phyloP scores from a whole-genome alignment of 176 grass and related monocot species.

The Eremochloa ophiuroides region DNA sequence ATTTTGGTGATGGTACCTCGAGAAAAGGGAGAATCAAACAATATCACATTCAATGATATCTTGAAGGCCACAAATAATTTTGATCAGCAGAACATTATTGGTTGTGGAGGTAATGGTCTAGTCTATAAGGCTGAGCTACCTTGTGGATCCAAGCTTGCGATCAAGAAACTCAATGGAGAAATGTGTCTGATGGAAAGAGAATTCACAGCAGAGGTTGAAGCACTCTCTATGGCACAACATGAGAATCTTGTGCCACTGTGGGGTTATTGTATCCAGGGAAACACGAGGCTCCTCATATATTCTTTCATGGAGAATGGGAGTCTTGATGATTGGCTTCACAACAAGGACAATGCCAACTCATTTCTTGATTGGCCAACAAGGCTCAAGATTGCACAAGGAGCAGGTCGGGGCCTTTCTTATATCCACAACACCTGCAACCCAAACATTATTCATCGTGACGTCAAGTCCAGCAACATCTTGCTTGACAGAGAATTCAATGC shows the following conservation, averaged over 20 bases:
- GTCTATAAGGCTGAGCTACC: constrained; percentile 76
- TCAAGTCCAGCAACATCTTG: constrained; percentile 93
- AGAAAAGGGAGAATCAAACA: constrained; percentile 49
- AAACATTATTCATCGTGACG: constrained; percentile 79
- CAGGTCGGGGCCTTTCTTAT: constrained; percentile 71
- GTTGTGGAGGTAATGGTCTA: constrained; percentile 82
- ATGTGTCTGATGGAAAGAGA: constrained; percentile 84
- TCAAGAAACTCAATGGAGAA: constrained; percentile 79
- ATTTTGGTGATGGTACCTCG: constrained; percentile 56
- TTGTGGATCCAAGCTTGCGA: constrained; percentile 61
- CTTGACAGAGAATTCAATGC: constrained; percentile 74
- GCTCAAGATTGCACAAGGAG: constrained; percentile 69
- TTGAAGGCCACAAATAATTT: constrained; percentile 85
- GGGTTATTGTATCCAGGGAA: constrained; percentile 77
- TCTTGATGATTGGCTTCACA: constrained; percentile 90
- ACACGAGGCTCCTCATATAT: constrained; percentile 68
- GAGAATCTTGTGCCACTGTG: constrained; percentile 73
- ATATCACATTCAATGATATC: constrained; percentile 56
- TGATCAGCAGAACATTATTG: constrained; percentile 77
- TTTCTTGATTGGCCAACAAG: constrained; percentile 75
- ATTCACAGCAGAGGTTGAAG: constrained; percentile 76
- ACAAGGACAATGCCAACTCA: constrained; percentile 34
- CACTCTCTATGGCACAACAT: constrained; percentile 70
- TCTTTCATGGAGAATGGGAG: constrained; percentile 99
- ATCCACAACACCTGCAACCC: constrained; percentile 80